These are phyloP conservation scores for Beauveria sp. DNA, from an alignment of 2,329 filamentous ascomycete genomes.

Conservation along the genomic window DNA sequence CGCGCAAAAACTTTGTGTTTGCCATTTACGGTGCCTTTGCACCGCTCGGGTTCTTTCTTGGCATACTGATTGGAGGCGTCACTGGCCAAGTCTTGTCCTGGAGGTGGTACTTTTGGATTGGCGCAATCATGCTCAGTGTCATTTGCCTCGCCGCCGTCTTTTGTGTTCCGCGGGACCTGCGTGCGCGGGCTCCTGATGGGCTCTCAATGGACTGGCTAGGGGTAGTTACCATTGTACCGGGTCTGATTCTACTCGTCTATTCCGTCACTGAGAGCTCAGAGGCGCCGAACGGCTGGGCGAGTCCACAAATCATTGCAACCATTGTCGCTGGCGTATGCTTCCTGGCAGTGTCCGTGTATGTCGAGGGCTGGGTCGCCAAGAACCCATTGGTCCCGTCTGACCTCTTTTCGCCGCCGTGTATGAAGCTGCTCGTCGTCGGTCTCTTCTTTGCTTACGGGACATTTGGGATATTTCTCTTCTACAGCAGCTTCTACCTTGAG, in stretches of 20 bases:
- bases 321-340: conserved; percentile 49
- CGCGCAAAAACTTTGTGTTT: conserved; percentile 59
- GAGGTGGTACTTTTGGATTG: conserved; percentile 64
- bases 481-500: conserved; percentile 56
- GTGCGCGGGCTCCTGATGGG: background rate
- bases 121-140: conserved; percentile 27
- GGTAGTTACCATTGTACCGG: conserved; percentile 43
- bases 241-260: conserved; percentile 59
- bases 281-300: conserved; percentile 53
- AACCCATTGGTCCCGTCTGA: conserved; percentile 56
- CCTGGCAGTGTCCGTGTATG: conserved; percentile 47
- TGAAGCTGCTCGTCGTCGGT: conserved; percentile 48
- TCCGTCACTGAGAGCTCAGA: conserved; percentile 60
- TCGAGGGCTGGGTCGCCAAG: conserved; percentile 56
- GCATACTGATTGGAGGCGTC: conserved; percentile 58
- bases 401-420: conserved; percentile 54
- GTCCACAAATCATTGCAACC: conserved; percentile 54
- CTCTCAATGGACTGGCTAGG: conserved; percentile 49
- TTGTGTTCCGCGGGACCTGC: background rate
- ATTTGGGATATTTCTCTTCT: conserved; percentile 57
- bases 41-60: conserved; percentile 48
- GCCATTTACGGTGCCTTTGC: conserved; percentile 49
- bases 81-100: conserved; percentile 51
- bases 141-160: conserved; percentile 28
- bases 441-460: conserved; percentile 44